Base-by-base conservation (phyloP, 2,329 filamentous ascomycete species). In the Hypoxylon sp. region DNA sequence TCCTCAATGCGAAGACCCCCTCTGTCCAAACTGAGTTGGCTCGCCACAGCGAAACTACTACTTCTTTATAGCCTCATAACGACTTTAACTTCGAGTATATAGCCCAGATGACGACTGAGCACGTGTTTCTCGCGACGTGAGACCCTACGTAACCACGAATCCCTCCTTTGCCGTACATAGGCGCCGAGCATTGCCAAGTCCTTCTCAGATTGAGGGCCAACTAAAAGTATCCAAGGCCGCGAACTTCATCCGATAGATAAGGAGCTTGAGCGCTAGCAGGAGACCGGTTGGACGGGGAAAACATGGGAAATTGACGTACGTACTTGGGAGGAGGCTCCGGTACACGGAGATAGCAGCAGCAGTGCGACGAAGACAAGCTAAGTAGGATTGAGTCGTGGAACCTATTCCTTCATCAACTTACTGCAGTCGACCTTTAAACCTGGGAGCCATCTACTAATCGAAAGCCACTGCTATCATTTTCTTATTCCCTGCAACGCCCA, bases 321-420 rank as follows among this genome's bases (percentile, higher is more conserved):
- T 0, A 42, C 11, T 32, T 67, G 50, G 61, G 51, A 64, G 22
- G 38, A 51, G 44, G 48, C 63, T 14, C 20, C 32, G 22, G 26
- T 4, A 5, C n/a, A 32, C 5, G 8, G n/a, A 12, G 12, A 11
- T 32, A 12, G 30, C 4, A 11, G 9, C 14, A 4, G 12, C 12
- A 11, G 12, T 33, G 30, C 14, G 30, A 33, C 30, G 30, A 33
- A 33, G 28, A 9, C 28, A 30, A 33, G 9, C 11, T 12, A 33
- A 12, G 30, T 33, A 33, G 26, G 14, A 28, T 28, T 49, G 8
- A 20, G 2, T 40, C 16, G 36, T 40, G n/a, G 7, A 18, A 20
- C 36, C n/a, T 20, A 40, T 40, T 40, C 20, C 3, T n/a, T 38
- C 36, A 18, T 8, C 18, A 38, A 5, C 26, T 18, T n/a, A 9